Conservation (phyloP, 192 early-diverging fungal species). For the Backusella luteola region DNA sequence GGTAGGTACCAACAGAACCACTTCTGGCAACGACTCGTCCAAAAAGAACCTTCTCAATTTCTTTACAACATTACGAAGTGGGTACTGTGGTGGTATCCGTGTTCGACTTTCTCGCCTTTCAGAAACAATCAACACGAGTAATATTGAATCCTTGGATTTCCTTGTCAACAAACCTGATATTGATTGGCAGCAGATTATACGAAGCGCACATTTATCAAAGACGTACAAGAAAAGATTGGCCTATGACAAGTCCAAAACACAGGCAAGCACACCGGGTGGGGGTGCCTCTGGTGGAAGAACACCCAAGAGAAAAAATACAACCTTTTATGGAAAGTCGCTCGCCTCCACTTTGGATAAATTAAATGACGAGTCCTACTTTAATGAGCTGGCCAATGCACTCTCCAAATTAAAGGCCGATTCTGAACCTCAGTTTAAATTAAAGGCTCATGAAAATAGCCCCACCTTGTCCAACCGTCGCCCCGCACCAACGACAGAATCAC, state of each 20-base stretch:
- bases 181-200: constrained; percentile 52
- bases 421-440: constrained; percentile 41
- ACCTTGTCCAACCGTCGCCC: not conserved
- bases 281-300: constrained; percentile 18
- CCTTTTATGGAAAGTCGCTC: constrained; percentile 1
- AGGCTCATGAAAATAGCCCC: constrained; percentile 42
- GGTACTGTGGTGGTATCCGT: constrained; percentile 60
- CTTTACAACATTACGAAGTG: constrained; percentile 71
- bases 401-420: constrained; percentile 14
- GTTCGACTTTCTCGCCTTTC: constrained; percentile 70
- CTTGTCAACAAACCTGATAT: constrained; percentile 60
- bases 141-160: constrained; percentile 82
- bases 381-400: constrained; percentile 24
- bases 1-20: constrained; percentile 56
- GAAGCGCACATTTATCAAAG: constrained; percentile 38
- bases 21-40: constrained; percentile 21
- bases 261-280: constrained; percentile 46
- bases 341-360: not conserved
- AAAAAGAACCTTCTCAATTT: constrained; percentile 74
- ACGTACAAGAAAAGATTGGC: constrained; percentile 40
- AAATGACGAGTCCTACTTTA: constrained; percentile 16
- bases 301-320: constrained; percentile 22
- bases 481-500: not conserved
- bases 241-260: constrained; percentile 43
- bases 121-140: constrained; percentile 75